Conservation (phyloP, 208 protist species). For the Leishmania martiniquensis region DNA sequence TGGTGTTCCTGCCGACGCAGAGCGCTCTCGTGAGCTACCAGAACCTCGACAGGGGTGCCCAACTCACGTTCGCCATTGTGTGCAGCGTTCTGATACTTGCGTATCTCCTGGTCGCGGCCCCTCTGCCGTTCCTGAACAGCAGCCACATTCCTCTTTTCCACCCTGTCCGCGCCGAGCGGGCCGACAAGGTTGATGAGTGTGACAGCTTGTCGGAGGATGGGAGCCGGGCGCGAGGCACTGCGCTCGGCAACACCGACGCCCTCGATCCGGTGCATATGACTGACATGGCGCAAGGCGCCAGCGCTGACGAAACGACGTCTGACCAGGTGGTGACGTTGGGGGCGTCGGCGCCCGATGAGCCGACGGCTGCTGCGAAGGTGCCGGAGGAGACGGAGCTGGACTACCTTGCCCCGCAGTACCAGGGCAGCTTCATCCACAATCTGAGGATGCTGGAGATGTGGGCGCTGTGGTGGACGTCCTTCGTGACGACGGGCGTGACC, state of each 20-base stretch:
- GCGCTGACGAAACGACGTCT: not conserved
- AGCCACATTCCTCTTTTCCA: constrained; percentile 13
- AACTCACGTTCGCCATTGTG: constrained; percentile 47
- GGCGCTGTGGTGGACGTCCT: constrained; percentile 54
- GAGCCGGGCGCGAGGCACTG: not conserved
- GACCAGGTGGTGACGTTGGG: not conserved
- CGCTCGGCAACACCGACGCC: too few relatives aligned
- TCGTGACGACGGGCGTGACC: constrained; percentile 41
- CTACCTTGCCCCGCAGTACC: constrained; percentile 70
- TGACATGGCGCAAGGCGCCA: too few relatives aligned
- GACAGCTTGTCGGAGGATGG: not conserved
- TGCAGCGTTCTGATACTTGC: constrained; percentile 30
- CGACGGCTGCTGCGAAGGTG: not conserved
- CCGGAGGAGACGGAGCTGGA: constrained; percentile 40
- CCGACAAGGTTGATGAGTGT: not conserved
- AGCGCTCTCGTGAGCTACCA: constrained; percentile 50
- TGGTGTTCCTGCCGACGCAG: constrained; percentile 54
- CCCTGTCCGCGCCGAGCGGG: not conserved
- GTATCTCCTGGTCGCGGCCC: constrained; percentile 26
- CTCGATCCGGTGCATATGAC: too few relatives aligned
- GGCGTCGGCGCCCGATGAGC: too few relatives aligned
- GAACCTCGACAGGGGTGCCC: constrained; percentile 18
- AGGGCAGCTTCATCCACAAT: constrained; percentile 50
- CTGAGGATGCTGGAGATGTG: constrained; percentile 45
- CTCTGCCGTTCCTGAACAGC: constrained; percentile 41